phyloP scores from a whole-genome alignment of 495 filamentous ascomycete species.

The Aspergillus haitiensis region DNA sequence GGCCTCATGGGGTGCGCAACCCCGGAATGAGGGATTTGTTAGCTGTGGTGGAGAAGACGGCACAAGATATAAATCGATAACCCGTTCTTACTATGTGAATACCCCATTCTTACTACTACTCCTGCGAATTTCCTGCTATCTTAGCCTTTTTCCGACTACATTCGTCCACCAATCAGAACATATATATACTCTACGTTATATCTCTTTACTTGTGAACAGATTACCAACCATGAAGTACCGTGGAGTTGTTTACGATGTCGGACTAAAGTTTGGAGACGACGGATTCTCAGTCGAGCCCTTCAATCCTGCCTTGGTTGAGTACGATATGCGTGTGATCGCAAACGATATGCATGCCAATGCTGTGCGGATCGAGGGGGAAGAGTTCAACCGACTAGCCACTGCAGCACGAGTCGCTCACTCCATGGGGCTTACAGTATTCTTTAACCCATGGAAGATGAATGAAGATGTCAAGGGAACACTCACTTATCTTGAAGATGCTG shows the following conservation, averaged over 20 bases:
- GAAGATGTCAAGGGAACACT: conserved; percentile 1
- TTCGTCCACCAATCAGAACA: too few relatives aligned
- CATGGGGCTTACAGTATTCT: conserved; percentile 4
- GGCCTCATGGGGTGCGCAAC: too few relatives aligned
- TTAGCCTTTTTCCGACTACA: too few relatives aligned
- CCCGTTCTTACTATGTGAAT: neutral
- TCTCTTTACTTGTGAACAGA: neutral
- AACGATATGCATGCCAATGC: conserved; percentile 16
- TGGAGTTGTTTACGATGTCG: conserved; percentile 21
- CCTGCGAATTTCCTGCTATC: too few relatives aligned
- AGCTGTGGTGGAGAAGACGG: too few relatives aligned
- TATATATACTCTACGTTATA: neutral
- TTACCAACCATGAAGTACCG: conserved; percentile 15
- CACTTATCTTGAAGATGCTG: conserved; percentile 4
- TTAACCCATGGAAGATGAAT: conserved; percentile 19
- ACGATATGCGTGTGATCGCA: conserved; percentile 19
- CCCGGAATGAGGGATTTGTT: too few relatives aligned
- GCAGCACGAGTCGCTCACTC: conserved; percentile 9
- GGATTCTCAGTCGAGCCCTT: conserved; percentile 15
- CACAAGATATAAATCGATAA: neutral
- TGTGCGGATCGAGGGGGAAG: conserved; percentile 19
- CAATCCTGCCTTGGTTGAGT: conserved; percentile 9
- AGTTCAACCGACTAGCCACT: conserved; percentile 10
- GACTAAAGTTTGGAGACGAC: conserved; percentile 9
- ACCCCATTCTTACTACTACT: neutral